Evolutionary conservation across 495 filamentous ascomycete genomes (phyloP), one percentile per base, ranked within the genome.

Genomic region (Podospora anserina): DNA sequence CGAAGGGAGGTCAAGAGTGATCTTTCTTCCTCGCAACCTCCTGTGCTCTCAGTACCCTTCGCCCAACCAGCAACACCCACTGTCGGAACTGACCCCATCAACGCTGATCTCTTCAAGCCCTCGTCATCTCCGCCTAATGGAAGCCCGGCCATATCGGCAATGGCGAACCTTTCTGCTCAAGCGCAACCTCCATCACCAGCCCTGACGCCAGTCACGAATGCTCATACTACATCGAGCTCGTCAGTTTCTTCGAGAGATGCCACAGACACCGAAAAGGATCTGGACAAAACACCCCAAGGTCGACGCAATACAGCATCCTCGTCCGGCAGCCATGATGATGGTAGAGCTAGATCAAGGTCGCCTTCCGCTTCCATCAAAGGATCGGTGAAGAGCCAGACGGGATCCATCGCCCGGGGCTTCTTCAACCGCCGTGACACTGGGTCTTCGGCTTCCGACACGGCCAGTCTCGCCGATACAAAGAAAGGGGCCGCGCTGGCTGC

Each of bases 131-230:
- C 78, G 6, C 82, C 87, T n/a, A 81, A 85, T 68, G 82, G 82
- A 66, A 83, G 85, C 11, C 65, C 72, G 73, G 90, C 88, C 6
- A 80, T 85, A 16, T 85, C 81, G 67, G 79, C 85, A 15, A 91
- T 93, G 85, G 88, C 88, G 68, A 87, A 86, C 16, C 84, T 93
- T 16, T 86, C 89, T n/a, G 86, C 74, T 20, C 84, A 85, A 15
- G 87, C 89, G 0, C 84, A 84, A 19, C 80, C 86, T 4, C 63
- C 77, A 55, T 87, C 89, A 2, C 87, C 87, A 1, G 74, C 80
- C 2, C 79, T 80, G 9, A 82, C 83, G 1, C 82, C 86, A 0
- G 75, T 74, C 6, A 80, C 79, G 30, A 86, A 85, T 49, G 82
- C 85, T 3, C 76, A 77, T 60, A 68, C 75, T 39, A 71, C 78